Base-by-base conservation (phyloP, 768 basidiomycete genomes). In the Cyclocybe cylindracea region DNA sequence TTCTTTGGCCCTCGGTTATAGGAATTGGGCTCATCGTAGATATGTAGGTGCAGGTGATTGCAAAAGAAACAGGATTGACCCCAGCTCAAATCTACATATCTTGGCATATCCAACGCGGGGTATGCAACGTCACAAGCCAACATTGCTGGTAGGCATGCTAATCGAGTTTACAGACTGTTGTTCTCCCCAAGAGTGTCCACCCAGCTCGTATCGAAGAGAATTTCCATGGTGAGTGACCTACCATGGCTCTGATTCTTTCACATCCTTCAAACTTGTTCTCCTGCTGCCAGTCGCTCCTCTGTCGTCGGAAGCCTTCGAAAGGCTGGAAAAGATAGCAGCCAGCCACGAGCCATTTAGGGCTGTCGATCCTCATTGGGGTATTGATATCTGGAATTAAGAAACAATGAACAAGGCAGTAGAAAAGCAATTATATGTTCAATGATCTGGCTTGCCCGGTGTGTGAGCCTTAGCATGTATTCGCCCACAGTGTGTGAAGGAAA, bases 71-170 rank as follows among this genome's bases (percentile, higher is more conserved):
- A 48, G 78, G 79, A 3, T 83, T 90, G 47, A 88, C 86, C 3
- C 88, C 87, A 16, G 88, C 88, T 3, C 86, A 89, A 61, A 85
- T 84, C 24, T 72, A 88, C 45, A 82, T 89, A 60, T 85, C 83
- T 1, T 91, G 89, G 89, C 83, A 85, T 60, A 77, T 89, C 44
- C 87, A 88, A 66, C 82, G 87, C 16, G 87, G 89, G 8, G 85
- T 87, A 62, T 39, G 83, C 73, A 13, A 24, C 24, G 5, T 24
- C 24, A 24, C 24, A 24, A 24, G 24, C 5, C 24, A 24, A 24
- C 24, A 24, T 24, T 24, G 24, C 18, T 47, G 14, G 4, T 50
- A 16, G 34, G 13, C 36, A 35, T 38, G 8, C 13, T 42, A 0
- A 37, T 38, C 33, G 3, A 8, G 11, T 38, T 39, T 50, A 24